Percentiles rank a stretch among this genome's conserved stretches.
These are phyloP conservation scores for Arachnomyces sp. DNA, from an alignment of 2,329 filamentous ascomycete genomes.

Conservation along the genomic window DNA sequence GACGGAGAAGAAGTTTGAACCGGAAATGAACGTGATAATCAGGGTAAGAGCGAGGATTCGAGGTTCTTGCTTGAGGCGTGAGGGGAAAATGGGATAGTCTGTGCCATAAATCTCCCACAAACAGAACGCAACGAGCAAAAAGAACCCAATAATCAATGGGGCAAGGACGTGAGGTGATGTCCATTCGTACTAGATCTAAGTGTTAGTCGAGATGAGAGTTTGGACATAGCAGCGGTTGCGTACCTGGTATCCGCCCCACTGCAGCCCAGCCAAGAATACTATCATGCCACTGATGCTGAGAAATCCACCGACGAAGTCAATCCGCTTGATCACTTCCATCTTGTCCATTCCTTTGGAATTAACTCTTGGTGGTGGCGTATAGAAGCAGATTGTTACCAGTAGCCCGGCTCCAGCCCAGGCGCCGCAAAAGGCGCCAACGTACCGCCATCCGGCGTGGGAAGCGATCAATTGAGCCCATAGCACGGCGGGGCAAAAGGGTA, in stretches of 20 bases:
- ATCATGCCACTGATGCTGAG: slow-evolving; percentile 42
- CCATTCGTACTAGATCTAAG: slow-evolving; percentile 33
- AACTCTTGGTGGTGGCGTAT: slow-evolving; percentile 37
- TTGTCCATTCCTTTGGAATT: slow-evolving; percentile 32
- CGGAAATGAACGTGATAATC: slow-evolving; percentile 52
- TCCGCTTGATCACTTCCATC: slow-evolving; percentile 34
- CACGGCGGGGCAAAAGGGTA: slow-evolving; percentile 55
- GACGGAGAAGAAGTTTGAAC: slow-evolving; percentile 50
- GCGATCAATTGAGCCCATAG: slow-evolving; percentile 53
- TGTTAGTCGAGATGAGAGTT: neutral
- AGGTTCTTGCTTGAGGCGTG: slow-evolving; percentile 38
- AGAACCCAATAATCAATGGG: slow-evolving; percentile 37
- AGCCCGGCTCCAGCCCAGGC: slow-evolving; percentile 37
- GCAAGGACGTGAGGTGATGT: slow-evolving; percentile 37
- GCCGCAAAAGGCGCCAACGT: slow-evolving; percentile 35
- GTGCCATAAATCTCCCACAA: slow-evolving; percentile 41
- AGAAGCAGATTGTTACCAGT: slow-evolving; percentile 35
- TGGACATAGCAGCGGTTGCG: slow-evolving; percentile 2
- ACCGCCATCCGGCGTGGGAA: slow-evolving; percentile 36
- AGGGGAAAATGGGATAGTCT: slow-evolving; percentile 40
- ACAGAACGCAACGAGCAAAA: slow-evolving; percentile 35
- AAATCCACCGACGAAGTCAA: slow-evolving; percentile 45
- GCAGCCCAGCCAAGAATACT: slow-evolving; percentile 41
- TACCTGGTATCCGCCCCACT: slow-evolving; percentile 45
- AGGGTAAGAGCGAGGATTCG: slow-evolving; percentile 46